These are phyloP conservation scores for Brassica cretica DNA, from an alignment of 345 rosid species.

Conservation along the genomic window DNA sequence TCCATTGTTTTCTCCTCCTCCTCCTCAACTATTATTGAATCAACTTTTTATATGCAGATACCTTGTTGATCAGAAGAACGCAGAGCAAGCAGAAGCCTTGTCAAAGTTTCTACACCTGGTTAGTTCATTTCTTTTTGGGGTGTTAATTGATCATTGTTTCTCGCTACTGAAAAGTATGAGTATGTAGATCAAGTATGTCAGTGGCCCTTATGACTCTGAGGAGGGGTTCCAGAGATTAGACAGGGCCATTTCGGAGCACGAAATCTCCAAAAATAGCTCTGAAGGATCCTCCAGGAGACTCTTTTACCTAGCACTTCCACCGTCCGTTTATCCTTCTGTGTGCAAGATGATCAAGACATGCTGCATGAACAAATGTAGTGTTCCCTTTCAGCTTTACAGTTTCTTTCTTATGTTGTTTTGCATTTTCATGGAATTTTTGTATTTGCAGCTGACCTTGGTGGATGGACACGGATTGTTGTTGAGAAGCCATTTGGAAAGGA, in stretches of 20 bases:
- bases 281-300: slow-evolving; percentile 90
- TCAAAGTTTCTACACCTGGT: slow-evolving; percentile 83
- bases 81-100: slow-evolving; percentile 49
- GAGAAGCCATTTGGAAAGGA: slow-evolving; percentile 98
- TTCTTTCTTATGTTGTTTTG: background rate
- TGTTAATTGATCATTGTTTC: slow-evolving; percentile 6
- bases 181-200: slow-evolving; percentile 84
- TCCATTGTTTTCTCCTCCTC: background rate
- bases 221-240: slow-evolving; percentile 81
- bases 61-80: slow-evolving; percentile 56
- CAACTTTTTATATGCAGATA: slow-evolving; percentile 49
- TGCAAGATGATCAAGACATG: slow-evolving; percentile 87
- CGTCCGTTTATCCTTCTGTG: slow-evolving; percentile 93
- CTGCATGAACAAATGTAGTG: slow-evolving; percentile 90
- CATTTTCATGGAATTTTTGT: background rate
- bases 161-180: background rate
- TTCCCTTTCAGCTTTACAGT: slow-evolving; percentile 15
- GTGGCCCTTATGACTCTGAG: slow-evolving; percentile 81
- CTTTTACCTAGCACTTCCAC: slow-evolving; percentile 96
- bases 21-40: background rate
- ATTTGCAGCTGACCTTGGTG: slow-evolving; percentile 82
- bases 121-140: slow-evolving; percentile 31
- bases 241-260: slow-evolving; percentile 70
- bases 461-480: slow-evolving; percentile 98
- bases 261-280: slow-evolving; percentile 59